Conservation (phyloP, 495 filamentous ascomycete species). For the Penicillium argentinense region DNA sequence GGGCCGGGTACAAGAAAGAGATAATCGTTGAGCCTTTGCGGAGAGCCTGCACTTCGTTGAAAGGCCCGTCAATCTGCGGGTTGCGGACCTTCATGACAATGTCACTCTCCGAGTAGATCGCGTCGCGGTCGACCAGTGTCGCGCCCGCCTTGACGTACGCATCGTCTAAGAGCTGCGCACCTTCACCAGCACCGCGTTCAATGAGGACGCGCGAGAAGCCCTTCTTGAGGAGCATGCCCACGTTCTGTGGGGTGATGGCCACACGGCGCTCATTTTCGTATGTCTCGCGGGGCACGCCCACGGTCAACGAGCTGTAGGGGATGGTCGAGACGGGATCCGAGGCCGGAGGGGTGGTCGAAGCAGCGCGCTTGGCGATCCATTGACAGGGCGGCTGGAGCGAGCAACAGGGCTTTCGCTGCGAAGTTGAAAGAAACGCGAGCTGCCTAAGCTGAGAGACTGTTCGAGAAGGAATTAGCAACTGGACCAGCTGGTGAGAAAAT, state of each 20-base stretch:
- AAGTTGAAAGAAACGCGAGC: conserved; percentile 7
- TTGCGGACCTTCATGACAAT: conserved; percentile 78
- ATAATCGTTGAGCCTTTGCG: conserved; percentile 66
- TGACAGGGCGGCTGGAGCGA: conserved; percentile 5
- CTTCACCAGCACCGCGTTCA: conserved; percentile 70
- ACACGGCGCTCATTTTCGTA: conserved; percentile 73
- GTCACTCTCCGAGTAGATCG: conserved; percentile 66
- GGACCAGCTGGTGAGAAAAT: neutral
- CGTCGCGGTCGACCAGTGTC: conserved; percentile 60
- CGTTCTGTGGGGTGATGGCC: conserved; percentile 77
- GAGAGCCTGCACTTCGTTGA: conserved; percentile 60
- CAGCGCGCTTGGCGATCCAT: conserved; percentile 27
- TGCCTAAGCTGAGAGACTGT: conserved; percentile 19
- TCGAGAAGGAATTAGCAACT: conserved; percentile 8
- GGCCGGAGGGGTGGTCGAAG: conserved; percentile 22
- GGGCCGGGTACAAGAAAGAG: conserved; percentile 72
- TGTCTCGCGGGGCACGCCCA: conserved; percentile 71
- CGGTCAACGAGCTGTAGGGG: conserved; percentile 65
- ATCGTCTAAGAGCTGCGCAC: conserved; percentile 69
- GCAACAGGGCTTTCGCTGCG: conserved; percentile 8
- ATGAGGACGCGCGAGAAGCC: conserved; percentile 72
- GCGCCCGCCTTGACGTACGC: conserved; percentile 72
- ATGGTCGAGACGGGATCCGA: conserved; percentile 57
- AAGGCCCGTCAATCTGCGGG: conserved; percentile 50
- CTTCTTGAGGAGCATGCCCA: conserved; percentile 72